These are phyloP conservation scores for Calendula officinalis DNA, from an alignment of 129 eudicot genomes.

Conservation along the genomic window DNA sequence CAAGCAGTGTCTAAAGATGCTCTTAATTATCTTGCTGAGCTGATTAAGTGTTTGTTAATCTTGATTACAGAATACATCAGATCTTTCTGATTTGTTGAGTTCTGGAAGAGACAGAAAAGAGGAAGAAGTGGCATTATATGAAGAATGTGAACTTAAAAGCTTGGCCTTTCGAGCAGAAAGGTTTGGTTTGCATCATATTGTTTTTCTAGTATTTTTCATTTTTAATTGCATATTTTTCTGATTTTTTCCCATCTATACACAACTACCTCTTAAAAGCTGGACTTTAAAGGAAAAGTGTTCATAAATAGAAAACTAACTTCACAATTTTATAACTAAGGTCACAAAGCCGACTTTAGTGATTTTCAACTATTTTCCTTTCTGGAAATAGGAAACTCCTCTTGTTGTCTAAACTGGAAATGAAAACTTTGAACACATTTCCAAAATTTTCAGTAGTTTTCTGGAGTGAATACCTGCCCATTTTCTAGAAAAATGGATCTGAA, in stretches of 20 bases:
- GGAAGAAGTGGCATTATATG: slow-evolving; percentile 71
- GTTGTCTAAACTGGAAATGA: no score
- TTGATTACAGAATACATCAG: slow-evolving; percentile 62
- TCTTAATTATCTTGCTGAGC: no score
- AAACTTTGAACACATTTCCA: no score
- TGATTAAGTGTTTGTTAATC: slow-evolving; percentile 22
- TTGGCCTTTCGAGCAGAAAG: slow-evolving; percentile 78
- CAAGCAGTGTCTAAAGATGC: slow-evolving; percentile 4
- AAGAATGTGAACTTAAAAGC: slow-evolving; percentile 71
- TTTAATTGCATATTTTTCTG: not conserved
- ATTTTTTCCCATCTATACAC: not conserved
- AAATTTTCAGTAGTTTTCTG: no score
- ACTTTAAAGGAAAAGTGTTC: not conserved
- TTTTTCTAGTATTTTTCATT: not conserved
- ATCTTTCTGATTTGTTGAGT: slow-evolving; percentile 84
- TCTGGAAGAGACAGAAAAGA: slow-evolving; percentile 89
- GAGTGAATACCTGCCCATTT: no score
- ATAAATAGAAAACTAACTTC: no score
- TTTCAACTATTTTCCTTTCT: no score
- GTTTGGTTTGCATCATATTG: slow-evolving; percentile 30
- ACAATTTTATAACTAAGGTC: no score
- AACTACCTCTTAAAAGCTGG: no score
- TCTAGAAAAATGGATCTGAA: no score
- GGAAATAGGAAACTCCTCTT: no score
- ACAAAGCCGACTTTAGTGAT: no score